Evolutionary conservation across 441 rosid genomes (phyloP).

Genomic region (Eutrema salsugineum): DNA sequence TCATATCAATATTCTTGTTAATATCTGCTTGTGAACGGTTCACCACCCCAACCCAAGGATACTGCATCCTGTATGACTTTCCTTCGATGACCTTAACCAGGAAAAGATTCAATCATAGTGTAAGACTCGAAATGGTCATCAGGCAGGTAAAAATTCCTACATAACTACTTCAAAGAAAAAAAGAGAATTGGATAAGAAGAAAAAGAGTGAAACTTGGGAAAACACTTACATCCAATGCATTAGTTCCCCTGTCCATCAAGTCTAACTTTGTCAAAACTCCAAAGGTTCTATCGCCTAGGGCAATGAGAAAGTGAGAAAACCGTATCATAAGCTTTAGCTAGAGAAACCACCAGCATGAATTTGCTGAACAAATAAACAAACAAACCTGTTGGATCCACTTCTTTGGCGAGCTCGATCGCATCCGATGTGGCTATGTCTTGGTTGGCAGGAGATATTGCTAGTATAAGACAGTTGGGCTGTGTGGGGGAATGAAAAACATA

Average conservation of each 20-base stretch:
- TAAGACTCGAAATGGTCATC: not conserved
- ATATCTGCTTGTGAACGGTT: conserved; percentile 96
- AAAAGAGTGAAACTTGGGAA: not conserved
- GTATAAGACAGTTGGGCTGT: conserved; percentile 78
- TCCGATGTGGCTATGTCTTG: conserved; percentile 97
- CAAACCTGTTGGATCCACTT: conserved; percentile 63
- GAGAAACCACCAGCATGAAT: not conserved
- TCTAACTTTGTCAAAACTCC: conserved; percentile 92
- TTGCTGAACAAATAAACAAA: not conserved
- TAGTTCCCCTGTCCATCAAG: conserved; percentile 95
- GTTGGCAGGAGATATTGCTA: conserved; percentile 94
- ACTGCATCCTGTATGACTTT: conserved; percentile 72
- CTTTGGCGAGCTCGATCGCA: conserved; percentile 84
- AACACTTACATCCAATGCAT: conserved; percentile 67
- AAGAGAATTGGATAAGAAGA: not conserved
- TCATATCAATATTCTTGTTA: conserved; percentile 82
- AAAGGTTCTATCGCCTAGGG: conserved; percentile 77
- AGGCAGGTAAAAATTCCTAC: not conserved
- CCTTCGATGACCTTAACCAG: conserved; percentile 75
- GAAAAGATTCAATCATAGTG: not conserved
- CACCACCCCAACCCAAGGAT: conserved; percentile 95
- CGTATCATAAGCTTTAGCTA: not conserved
- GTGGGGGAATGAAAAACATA: not conserved
- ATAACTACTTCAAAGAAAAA: not conserved
- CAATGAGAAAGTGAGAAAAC: not conserved